A percentile compares a stretch with the other conserved stretches of the same genome.
phyloP scores from a whole-genome alignment of 306 rosid species.

The Lablab purpureus region DNA sequence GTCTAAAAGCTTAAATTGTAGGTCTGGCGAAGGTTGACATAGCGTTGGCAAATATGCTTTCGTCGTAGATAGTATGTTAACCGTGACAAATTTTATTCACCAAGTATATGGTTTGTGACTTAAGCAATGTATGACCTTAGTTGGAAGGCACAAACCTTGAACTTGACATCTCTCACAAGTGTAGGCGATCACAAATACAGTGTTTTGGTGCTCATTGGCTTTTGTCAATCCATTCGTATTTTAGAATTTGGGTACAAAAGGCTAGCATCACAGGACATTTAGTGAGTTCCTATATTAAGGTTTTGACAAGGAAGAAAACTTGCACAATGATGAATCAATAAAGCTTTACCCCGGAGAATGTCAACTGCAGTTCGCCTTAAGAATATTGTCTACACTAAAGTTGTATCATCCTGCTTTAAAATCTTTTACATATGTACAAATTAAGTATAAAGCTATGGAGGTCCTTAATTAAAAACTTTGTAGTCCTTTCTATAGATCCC shows the following conservation, averaged over 20 bases:
- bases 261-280: not conserved
- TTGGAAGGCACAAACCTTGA: not conserved
- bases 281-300: not conserved
- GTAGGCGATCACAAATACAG: not conserved
- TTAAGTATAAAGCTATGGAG: not conserved
- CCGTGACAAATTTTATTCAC: too few relatives aligned
- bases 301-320: not conserved
- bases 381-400: too few relatives aligned
- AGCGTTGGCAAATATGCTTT: not conserved
- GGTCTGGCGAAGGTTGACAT: not conserved
- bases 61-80: not conserved
- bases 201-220: not conserved
- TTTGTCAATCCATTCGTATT: slow-evolving; percentile 16
- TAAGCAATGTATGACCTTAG: not conserved
- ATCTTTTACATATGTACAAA: too few relatives aligned
- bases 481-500: not conserved
- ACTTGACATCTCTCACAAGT: not conserved
- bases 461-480: not conserved
- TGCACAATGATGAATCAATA: not conserved
- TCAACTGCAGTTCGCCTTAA: not conserved
- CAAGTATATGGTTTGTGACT: not conserved
- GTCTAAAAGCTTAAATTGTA: not conserved
- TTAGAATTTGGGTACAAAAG: not conserved
- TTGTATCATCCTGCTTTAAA: too few relatives aligned
- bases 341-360: not conserved